A percentile compares a stretch with the other conserved stretches of the same genome.
Conservation (phyloP, 768 basidiomycete genomes). For the Termitomyces sp. region DNA sequence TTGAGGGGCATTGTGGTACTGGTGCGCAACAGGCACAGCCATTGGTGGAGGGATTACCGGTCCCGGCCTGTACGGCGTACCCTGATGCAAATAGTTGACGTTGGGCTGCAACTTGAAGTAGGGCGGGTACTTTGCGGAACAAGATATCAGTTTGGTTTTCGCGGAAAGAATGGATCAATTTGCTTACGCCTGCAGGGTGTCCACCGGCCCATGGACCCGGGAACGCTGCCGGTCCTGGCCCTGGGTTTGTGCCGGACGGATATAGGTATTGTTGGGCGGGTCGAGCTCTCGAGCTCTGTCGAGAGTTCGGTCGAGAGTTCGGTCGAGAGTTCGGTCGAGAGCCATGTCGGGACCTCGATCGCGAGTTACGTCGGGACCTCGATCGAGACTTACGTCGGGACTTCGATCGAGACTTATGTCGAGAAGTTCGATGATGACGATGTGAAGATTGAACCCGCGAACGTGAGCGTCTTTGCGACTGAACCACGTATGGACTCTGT, state of each 20-base stretch:
- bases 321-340: too few species aligned
- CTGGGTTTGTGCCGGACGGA: neutral
- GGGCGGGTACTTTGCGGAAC: neutral
- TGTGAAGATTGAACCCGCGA: neutral
- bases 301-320: neutral
- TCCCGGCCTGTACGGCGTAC: neutral
- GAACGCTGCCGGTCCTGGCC: neutral
- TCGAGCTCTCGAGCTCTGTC: neutral
- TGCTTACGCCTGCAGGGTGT: slow-evolving; percentile 3
- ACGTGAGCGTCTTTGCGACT: neutral
- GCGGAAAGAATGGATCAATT: neutral
- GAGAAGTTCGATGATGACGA: slow-evolving; percentile 1
- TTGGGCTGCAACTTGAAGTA: slow-evolving; percentile 3
- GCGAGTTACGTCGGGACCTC: too few species aligned
- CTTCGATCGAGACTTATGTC: too few species aligned
- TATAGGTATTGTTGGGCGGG: slow-evolving; percentile 3
- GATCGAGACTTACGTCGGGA: too few species aligned
- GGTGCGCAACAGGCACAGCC: neutral
- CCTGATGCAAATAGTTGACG: neutral
- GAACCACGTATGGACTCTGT: neutral
- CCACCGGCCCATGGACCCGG: neutral
- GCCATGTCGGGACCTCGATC: too few species aligned
- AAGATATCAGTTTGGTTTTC: neutral
- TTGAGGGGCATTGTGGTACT: neutral
- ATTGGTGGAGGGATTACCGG: neutral